These are phyloP conservation scores for Melanomma pulvis-pyrius DNA, from an alignment of 495 filamentous ascomycete genomes.

Conservation along the genomic window DNA sequence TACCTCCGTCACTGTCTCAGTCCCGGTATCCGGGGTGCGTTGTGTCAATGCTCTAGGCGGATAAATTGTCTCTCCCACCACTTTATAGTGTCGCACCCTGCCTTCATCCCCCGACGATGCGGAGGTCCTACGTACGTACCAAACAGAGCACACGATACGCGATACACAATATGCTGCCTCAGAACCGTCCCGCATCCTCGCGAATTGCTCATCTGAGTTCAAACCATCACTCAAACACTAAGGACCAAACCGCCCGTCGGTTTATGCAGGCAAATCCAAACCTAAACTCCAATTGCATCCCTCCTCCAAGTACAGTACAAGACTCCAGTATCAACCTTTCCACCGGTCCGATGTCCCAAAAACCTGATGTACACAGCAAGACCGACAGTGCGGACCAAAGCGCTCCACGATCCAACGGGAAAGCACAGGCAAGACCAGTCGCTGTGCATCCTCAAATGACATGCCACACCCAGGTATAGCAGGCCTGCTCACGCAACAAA, in stretches of 20 bases:
- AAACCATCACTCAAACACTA: background rate
- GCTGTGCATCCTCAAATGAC: background rate
- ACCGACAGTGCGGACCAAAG: background rate
- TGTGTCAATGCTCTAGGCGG: slow-evolving; percentile 19
- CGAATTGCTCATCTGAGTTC: background rate
- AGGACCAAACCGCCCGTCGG: background rate
- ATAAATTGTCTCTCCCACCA: slow-evolving; percentile 14
- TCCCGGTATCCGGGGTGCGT: slow-evolving; percentile 15
- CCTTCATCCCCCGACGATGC: background rate
- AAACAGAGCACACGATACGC: too few species aligned
- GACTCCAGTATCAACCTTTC: background rate
- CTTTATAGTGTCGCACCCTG: background rate
- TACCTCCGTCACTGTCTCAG: slow-evolving; percentile 3
- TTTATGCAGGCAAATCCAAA: background rate
- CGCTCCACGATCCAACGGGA: background rate
- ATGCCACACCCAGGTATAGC: too few species aligned
- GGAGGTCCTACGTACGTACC: background rate
- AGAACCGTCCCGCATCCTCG: too few species aligned
- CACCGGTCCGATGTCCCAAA: background rate
- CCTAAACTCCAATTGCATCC: background rate
- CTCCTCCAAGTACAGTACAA: too few species aligned
- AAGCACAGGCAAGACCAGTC: background rate
- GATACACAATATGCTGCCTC: background rate
- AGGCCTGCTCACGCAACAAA: background rate
- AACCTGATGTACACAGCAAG: background rate